Conservation (phyloP, 306 rosid species). For the Ormosia semicastrata region DNA sequence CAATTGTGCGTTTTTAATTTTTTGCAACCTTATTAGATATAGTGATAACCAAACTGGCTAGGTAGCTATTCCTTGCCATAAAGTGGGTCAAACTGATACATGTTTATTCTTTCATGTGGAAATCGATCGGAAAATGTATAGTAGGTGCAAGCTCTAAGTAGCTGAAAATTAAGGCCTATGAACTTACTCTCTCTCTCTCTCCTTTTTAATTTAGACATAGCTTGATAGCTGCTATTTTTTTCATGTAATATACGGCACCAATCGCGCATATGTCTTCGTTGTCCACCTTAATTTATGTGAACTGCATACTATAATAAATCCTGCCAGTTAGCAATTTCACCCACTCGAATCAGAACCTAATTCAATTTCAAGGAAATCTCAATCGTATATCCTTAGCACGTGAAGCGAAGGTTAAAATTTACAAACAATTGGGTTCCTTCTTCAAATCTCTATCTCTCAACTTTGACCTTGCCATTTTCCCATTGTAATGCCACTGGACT, state of each 20-base stretch:
- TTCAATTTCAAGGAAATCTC: not conserved
- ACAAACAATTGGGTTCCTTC: not conserved
- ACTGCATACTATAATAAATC: constrained; percentile 8
- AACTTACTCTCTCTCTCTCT: not conserved
- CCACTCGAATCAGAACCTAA: constrained; percentile 14
- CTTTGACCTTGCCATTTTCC: not conserved
- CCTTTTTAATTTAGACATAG: not conserved
- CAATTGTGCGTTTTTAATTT: not conserved
- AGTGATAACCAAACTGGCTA: not conserved
- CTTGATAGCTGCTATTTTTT: not conserved
- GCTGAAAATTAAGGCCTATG: constrained; percentile 26
- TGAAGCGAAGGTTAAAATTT: constrained; percentile 4
- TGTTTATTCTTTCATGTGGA: not conserved
- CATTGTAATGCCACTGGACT: not conserved
- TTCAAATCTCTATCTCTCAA: not conserved
- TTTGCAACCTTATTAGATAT: not conserved
- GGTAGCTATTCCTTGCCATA: not conserved
- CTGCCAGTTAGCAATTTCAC: constrained; percentile 5
- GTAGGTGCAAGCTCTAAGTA: not conserved
- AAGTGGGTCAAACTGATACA: not conserved
- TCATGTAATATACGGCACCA: not conserved
- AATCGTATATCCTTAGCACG: constrained; percentile 7
- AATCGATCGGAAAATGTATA: not conserved
- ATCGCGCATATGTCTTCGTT: constrained; percentile 1
- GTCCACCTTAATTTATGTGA: constrained; percentile 1